Percentiles rank a stretch among this genome's conserved stretches.
phyloP scores from a whole-genome alignment of 2,329 filamentous ascomycete species.

The Fusarium nodosum region DNA sequence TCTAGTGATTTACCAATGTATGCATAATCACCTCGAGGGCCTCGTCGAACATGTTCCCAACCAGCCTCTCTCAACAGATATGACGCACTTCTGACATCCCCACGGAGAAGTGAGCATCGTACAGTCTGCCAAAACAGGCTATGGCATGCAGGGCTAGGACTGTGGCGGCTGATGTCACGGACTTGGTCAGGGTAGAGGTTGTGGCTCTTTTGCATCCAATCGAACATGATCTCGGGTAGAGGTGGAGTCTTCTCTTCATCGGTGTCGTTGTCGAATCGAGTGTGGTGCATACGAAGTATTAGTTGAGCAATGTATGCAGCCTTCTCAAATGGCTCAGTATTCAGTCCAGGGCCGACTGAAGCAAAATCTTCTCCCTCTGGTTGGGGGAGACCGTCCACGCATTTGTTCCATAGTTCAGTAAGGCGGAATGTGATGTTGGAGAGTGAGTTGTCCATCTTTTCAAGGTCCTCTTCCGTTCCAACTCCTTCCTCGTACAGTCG shows the following conservation, averaged over 20 bases:
- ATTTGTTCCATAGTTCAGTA: slow-evolving; percentile 68
- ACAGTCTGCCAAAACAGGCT: slow-evolving; percentile 87
- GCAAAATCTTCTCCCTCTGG: slow-evolving; percentile 67
- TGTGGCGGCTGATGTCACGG: slow-evolving; percentile 71
- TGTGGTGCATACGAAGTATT: slow-evolving; percentile 83
- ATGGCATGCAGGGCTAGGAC: slow-evolving; percentile 82
- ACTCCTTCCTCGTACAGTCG: slow-evolving; percentile 74
- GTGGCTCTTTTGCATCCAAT: slow-evolving; percentile 85
- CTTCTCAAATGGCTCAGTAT: slow-evolving; percentile 76
- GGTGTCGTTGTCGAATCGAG: slow-evolving; percentile 59
- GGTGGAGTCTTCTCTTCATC: slow-evolving; percentile 63
- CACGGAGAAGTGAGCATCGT: slow-evolving; percentile 80
- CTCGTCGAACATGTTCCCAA: slow-evolving; percentile 81
- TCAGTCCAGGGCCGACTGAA: slow-evolving; percentile 74
- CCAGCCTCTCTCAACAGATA: slow-evolving; percentile 79
- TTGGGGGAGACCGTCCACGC: slow-evolving; percentile 63
- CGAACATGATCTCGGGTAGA: slow-evolving; percentile 82
- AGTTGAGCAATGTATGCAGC: slow-evolving; percentile 84
- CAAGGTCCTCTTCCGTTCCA: slow-evolving; percentile 67
- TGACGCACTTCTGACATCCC: slow-evolving; percentile 76
- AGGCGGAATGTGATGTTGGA: slow-evolving; percentile 67
- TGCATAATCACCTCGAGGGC: slow-evolving; percentile 72
- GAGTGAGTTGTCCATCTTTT: slow-evolving; percentile 69
- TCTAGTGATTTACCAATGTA: slow-evolving; percentile 83
- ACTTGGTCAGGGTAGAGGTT: slow-evolving; percentile 78